A percentile compares a stretch with the other conserved stretches of the same genome.
Conservation (phyloP, 805 yeast genomes). For the Hanseniaspora pseudoguilliermondii region DNA sequence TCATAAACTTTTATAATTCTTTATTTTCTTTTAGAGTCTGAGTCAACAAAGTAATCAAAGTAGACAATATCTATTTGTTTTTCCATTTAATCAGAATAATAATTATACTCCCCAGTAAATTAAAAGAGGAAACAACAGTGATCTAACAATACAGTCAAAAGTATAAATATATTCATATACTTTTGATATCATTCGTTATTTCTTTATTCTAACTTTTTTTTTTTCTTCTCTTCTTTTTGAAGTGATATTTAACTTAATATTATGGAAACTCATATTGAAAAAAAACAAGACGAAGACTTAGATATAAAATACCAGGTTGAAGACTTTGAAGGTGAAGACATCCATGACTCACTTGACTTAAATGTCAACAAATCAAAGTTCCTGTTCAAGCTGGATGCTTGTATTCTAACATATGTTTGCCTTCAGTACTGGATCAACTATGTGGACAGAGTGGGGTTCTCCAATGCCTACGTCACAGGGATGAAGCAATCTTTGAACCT, state of each 20-base stretch:
- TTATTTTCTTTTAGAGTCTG: no score
- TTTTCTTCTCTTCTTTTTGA: not conserved
- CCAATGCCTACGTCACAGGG: constrained; percentile 55
- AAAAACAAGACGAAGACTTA: not conserved
- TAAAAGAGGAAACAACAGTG: not conserved
- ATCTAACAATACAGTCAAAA: not conserved
- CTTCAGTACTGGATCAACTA: constrained; percentile 36
- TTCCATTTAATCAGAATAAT: no score
- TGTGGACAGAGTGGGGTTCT: constrained; percentile 43
- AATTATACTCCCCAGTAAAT: not conserved
- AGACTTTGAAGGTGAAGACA: not conserved
- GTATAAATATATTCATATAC: not conserved
- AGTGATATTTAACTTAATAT: not conserved
- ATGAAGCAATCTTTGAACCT: constrained; percentile 45
- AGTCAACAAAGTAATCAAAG: not conserved
- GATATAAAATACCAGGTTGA: not conserved
- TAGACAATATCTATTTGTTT: not conserved
- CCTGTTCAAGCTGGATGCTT: constrained; percentile 24
- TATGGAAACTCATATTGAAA: not conserved
- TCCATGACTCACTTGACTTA: not conserved
- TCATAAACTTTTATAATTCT: not conserved
- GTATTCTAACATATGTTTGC: constrained; percentile 26
- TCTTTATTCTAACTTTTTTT: not conserved
- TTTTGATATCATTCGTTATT: not conserved
- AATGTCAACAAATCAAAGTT: constrained; percentile 13